phyloP scores from a whole-genome alignment of 108 stramenopile species.

The Aureococcus anophagefferens region DNA sequence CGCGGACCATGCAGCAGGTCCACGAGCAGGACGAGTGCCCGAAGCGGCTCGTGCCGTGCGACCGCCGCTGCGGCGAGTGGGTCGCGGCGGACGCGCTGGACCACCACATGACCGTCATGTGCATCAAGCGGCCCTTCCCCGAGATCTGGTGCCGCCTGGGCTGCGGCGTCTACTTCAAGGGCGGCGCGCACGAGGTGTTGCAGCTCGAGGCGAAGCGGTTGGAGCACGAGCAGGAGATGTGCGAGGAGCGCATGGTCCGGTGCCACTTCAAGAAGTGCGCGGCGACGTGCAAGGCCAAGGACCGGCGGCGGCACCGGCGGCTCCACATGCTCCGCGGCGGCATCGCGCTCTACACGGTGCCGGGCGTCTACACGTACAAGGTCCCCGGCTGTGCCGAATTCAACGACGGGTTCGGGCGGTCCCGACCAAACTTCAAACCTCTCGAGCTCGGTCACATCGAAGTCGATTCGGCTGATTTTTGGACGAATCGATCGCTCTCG shows the following conservation, averaged over 20 bases:
- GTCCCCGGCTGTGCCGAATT: no score
- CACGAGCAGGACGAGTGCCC: conserved; percentile 45
- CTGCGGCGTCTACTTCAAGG: conserved; percentile 33
- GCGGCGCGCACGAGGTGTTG: conserved; percentile 18
- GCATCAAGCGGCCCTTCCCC: conserved; percentile 44
- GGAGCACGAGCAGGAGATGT: conserved; percentile 44
- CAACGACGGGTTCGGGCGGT: no score
- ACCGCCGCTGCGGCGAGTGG: conserved; percentile 37
- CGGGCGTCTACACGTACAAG: conserved; percentile 27
- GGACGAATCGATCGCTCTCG: no score
- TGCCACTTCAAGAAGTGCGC: conserved; percentile 39
- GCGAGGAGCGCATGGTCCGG: conserved; percentile 28
- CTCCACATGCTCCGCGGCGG: conserved; percentile 29
- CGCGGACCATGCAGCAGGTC: conserved; percentile 2
- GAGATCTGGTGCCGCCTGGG: conserved; percentile 34
- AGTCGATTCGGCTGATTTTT: no score
- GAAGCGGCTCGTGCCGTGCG: conserved; percentile 40
- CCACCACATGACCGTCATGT: conserved; percentile 26
- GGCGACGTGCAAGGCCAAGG: conserved; percentile 37
- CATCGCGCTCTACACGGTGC: conserved; percentile 23
- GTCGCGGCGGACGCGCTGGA: conserved; percentile 26
- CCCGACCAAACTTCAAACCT: no score
- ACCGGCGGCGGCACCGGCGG: conserved; percentile 30
- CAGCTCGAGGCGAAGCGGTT: conserved; percentile 38
- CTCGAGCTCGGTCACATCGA: no score